Percentiles rank a stretch among this genome's conserved stretches.
These are phyloP conservation scores for Reticulomyxa filosa DNA, from an alignment of 78 protist genomes.

Conservation along the genomic window DNA sequence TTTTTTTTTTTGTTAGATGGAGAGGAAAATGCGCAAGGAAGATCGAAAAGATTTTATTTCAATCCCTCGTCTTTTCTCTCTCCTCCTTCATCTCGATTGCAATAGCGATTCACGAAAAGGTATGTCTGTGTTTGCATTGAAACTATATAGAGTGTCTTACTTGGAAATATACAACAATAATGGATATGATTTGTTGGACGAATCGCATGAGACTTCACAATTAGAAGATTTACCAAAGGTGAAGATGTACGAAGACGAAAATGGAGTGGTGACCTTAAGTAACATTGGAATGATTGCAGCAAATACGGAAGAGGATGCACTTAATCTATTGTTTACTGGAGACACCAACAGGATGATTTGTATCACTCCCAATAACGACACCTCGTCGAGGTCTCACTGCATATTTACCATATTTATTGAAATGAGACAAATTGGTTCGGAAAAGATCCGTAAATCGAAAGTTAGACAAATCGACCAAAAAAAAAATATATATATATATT, in stretches of 20 bases:
- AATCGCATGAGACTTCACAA: background rate
- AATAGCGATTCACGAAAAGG: too few species aligned
- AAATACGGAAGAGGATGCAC: background rate
- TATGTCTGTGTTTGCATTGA: too few species aligned
- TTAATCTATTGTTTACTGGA: background rate
- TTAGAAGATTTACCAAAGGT: conserved; percentile 4
- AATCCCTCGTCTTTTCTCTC: too few species aligned
- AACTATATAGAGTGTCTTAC: too few species aligned
- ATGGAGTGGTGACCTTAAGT: background rate
- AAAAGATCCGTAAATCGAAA: background rate
- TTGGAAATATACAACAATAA: conserved; percentile 43
- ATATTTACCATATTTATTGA: conserved; percentile 12
- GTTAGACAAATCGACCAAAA: too few species aligned
- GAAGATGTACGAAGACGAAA: background rate
- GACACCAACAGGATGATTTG: conserved; percentile 15
- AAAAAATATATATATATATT: background rate
- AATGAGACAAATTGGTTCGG: background rate
- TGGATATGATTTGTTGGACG: conserved; percentile 39
- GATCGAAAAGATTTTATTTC: too few species aligned
- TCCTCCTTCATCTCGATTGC: too few species aligned
- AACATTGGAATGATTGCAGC: background rate
- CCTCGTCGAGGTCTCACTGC: conserved; percentile 25
- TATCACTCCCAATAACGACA: conserved; percentile 7
- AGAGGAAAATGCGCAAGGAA: too few species aligned
- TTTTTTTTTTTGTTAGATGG: too few species aligned